Evolutionary conservation across 2,329 filamentous ascomycete species (phyloP), one percentile per base, ranked within the genome.

Genomic region (Orbilia oligospora): DNA sequence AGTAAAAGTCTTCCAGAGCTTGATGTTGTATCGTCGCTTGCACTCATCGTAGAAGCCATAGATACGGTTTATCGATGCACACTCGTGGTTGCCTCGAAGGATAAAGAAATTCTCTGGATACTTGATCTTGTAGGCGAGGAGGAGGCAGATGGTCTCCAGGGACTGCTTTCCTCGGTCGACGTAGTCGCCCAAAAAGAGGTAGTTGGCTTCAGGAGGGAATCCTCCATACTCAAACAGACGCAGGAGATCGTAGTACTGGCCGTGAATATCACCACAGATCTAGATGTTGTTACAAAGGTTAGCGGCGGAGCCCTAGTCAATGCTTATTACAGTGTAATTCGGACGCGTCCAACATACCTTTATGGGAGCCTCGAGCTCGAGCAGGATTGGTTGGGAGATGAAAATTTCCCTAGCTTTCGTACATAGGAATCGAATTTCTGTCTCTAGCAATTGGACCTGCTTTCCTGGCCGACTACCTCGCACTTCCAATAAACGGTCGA

Each of bases 91-190:
- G 81, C 96, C 96, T 82, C 96, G 93, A 76, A 99, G 90, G 82
- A 99, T 92, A 88, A 99, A 99, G 88, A 99, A 98, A 88, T 99
- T 99, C 87, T 99, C 96, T 61, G 96, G 96, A 85, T 97, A 98
- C 88, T 98, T 98, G 90, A 99, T 97, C 90, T 99, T 99, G 90
- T 98, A 99, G 80, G 94, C 94, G 65, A 99, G 90, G 72, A 99
- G 89, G 81, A 99, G 88, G 87, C 94, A 97, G 86, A 99, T 98
- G 82, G 96, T 98, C 88, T 99, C 96, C 69, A 99, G 91, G 44
- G 95, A 97, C 87, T 99, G 96, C 89, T 99, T 98, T 87, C 96
- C 96, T 87, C 96, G 91, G 86, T 99, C 96, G 83, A 99, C 96
- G 84, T 99, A 99, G 85, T 99, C 96, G 82, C 96, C 96, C 64